Conservation (phyloP, 2,329 filamentous ascomycete species). For the Pyrenochaeta sp. region DNA sequence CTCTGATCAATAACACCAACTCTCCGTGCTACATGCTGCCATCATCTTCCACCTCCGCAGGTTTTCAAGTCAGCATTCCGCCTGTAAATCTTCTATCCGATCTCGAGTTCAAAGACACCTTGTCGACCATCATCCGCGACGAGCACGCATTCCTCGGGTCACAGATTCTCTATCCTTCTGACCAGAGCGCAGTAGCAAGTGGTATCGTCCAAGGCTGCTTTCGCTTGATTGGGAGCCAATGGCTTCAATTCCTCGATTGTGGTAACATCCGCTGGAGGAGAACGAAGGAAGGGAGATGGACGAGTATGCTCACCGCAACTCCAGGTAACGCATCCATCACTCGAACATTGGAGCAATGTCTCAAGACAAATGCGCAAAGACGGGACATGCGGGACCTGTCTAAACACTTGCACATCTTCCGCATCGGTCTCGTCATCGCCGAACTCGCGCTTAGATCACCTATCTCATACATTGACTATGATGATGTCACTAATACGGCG, state of each 20-base stretch:
- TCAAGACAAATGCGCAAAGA: constrained; percentile 9
- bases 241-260: constrained; percentile 33
- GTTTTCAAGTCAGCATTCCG: constrained; percentile 33
- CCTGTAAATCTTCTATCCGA: constrained; percentile 25
- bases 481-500: constrained; percentile 11
- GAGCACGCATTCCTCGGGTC: constrained; percentile 23
- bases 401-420: constrained; percentile 37
- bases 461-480: constrained; percentile 26
- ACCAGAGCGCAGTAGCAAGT: constrained; percentile 33
- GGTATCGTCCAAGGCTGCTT: constrained; percentile 32
- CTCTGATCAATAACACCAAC: constrained; percentile 10
- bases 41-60: constrained; percentile 19
- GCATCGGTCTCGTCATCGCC: constrained; percentile 35
- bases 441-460: constrained; percentile 32
- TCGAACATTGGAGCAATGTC: constrained; percentile 22
- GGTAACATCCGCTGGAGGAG: constrained; percentile 36
- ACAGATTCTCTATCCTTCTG: constrained; percentile 33
- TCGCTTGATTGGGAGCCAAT: constrained; percentile 35
- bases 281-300: constrained; percentile 27
- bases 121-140: constrained; percentile 26
- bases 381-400: constrained; percentile 20
- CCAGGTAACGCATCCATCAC: constrained; percentile 23
- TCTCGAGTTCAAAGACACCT: constrained; percentile 33
- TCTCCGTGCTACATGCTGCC: constrained; percentile 32
- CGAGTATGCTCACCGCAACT: constrained; percentile 31